Conservation (phyloP, 805 yeast genomes). For the Wickerhamiella qilinensis region DNA sequence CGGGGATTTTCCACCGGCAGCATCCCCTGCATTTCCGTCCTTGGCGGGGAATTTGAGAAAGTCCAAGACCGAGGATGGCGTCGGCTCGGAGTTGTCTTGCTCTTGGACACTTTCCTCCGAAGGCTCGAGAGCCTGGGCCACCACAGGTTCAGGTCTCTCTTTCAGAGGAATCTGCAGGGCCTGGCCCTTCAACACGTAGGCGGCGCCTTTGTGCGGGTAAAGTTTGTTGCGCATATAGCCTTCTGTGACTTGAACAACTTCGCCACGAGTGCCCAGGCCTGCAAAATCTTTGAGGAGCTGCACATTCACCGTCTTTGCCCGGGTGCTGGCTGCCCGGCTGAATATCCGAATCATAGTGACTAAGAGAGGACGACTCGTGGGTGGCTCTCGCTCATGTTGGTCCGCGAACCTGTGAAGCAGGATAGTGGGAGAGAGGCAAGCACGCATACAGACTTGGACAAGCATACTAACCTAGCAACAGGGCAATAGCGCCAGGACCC, state of each 20-base stretch:
- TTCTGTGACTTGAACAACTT: slow-evolving; percentile 59
- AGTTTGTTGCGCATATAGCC: slow-evolving; percentile 69
- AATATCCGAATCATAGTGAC: slow-evolving; percentile 2
- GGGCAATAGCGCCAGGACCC: too few relatives aligned
- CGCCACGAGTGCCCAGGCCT: slow-evolving; percentile 51
- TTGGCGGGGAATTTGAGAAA: slow-evolving; percentile 9
- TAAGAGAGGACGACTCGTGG: too few relatives aligned
- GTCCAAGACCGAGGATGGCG: slow-evolving; percentile 10
- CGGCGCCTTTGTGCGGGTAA: slow-evolving; percentile 58
- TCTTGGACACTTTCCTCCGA: background rate
- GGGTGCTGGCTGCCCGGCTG: slow-evolving; percentile 11
- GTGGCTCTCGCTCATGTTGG: too few relatives aligned
- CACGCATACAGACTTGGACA: too few relatives aligned
- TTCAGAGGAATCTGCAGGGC: slow-evolving; percentile 16
- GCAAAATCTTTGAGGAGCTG: slow-evolving; percentile 60
- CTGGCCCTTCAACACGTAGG: slow-evolving; percentile 33
- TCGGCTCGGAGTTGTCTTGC: background rate
- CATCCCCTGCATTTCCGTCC: background rate
- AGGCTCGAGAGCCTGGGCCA: slow-evolving; percentile 2
- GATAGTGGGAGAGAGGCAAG: too few relatives aligned
- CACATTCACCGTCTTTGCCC: slow-evolving; percentile 32
- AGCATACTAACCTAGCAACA: too few relatives aligned
- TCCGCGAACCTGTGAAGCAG: too few relatives aligned
- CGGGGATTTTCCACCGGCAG: too few relatives aligned
- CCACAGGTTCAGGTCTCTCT: slow-evolving; percentile 6